Evolutionary conservation across 2,329 filamentous ascomycete species (phyloP).

Genomic region (Pleurostoma richardsiae): DNA sequence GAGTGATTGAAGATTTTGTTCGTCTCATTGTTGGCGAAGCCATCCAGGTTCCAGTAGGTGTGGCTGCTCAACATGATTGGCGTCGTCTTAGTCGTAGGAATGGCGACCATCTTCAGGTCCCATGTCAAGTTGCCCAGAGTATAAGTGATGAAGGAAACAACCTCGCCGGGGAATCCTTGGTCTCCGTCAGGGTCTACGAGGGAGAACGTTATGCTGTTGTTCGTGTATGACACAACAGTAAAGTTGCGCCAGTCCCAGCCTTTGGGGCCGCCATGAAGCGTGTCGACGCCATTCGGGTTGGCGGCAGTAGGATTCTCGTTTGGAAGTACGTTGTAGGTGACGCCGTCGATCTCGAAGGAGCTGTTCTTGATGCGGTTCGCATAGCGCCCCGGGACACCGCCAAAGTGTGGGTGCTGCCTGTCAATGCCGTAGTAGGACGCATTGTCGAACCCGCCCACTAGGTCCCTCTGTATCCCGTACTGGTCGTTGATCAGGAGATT

Average conservation of each 20-base stretch:
- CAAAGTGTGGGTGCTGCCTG: constrained; percentile 64
- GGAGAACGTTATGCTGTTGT: constrained; percentile 67
- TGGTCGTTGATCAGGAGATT: constrained; percentile 68
- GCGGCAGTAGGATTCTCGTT: constrained; percentile 57
- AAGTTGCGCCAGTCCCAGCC: constrained; percentile 79
- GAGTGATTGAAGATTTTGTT: constrained; percentile 64
- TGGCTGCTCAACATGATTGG: constrained; percentile 75
- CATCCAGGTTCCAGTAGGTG: constrained; percentile 81
- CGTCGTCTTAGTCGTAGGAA: constrained; percentile 68
- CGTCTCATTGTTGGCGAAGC: constrained; percentile 69
- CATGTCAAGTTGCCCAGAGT: constrained; percentile 61
- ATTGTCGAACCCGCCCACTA: constrained; percentile 73
- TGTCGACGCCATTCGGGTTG: constrained; percentile 51
- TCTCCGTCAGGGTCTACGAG: constrained; percentile 68
- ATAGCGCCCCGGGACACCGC: constrained; percentile 69
- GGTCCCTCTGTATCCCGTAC: constrained; percentile 62
- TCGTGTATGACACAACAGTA: constrained; percentile 64
- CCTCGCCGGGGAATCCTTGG: constrained; percentile 74
- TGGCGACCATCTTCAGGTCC: constrained; percentile 68
- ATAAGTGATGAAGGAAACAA: constrained; percentile 71
- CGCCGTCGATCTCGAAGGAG: constrained; percentile 63
- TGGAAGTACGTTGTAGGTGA: constrained; percentile 50
- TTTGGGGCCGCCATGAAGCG: constrained; percentile 64
- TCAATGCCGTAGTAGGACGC: constrained; percentile 65
- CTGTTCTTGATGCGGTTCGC: constrained; percentile 79